phyloP scores from a whole-genome alignment of 1,284 basidiomycete genomes.

The Tilletia setariae region DNA sequence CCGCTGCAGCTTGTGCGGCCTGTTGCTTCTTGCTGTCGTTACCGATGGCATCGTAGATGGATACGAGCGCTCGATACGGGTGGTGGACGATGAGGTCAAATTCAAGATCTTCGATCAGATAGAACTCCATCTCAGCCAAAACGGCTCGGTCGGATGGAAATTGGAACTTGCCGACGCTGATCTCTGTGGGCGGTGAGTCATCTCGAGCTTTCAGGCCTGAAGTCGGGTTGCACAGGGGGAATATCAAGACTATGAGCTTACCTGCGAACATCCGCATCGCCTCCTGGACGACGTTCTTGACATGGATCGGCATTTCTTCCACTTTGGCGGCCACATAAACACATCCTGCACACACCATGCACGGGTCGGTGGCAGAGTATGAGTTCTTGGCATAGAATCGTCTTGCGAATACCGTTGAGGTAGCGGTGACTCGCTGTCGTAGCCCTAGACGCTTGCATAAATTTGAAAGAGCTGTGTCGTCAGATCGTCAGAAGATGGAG shows the following conservation, averaged over 20 bases:
- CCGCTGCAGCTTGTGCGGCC: not conserved
- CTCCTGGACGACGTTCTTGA: constrained; percentile 85
- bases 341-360: constrained; percentile 85
- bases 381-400: constrained; percentile 69
- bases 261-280: constrained; percentile 73
- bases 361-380: constrained; percentile 90
- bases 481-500: not conserved
- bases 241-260: constrained; percentile 54
- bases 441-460: constrained; percentile 79
- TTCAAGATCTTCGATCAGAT: constrained; percentile 90
- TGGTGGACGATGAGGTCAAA: constrained; percentile 92
- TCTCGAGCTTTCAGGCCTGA: not conserved
- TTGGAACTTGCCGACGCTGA: constrained; percentile 21
- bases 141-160: constrained; percentile 50
- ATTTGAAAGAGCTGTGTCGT: constrained; percentile 65
- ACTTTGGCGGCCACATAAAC: constrained; percentile 94
- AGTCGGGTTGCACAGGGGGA: not conserved
- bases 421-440: constrained; percentile 84
- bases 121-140: constrained; percentile 99
- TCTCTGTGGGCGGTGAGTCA: constrained; percentile 20
- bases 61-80: constrained; percentile 80
- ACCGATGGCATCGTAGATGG: constrained; percentile 64
- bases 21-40: constrained; percentile 10
- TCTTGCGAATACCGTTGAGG: constrained; percentile 87
- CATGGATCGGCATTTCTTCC: constrained; percentile 90